Conservation (phyloP, 2,329 filamentous ascomycete species). For the Geosmithia flava region DNA sequence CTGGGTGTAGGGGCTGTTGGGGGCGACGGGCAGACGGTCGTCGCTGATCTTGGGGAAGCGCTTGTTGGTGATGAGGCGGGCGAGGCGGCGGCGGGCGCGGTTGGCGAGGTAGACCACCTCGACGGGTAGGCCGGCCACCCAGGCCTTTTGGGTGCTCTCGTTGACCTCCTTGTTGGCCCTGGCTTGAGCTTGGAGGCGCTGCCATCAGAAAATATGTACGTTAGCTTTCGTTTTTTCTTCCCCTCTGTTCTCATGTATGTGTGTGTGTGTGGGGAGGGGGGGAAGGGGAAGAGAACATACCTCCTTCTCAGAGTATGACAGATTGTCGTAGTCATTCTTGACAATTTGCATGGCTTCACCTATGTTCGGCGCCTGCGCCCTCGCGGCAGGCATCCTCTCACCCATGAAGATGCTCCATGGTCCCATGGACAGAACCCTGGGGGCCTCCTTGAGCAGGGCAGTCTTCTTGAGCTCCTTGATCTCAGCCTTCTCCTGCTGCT, state of each 20-base stretch:
- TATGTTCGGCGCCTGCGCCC: slow-evolving; percentile 1
- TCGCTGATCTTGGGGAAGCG: slow-evolving; percentile 23
- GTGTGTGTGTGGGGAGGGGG: no score
- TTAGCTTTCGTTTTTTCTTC: not conserved
- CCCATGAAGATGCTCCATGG: slow-evolving; percentile 25
- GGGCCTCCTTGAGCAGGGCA: slow-evolving; percentile 25
- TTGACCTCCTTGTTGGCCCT: slow-evolving; percentile 28
- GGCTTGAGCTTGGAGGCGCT: slow-evolving; percentile 23
- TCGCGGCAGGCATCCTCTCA: slow-evolving; percentile 13
- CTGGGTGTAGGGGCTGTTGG: slow-evolving; percentile 16
- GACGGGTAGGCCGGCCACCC: slow-evolving; percentile 31
- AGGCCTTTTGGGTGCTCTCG: slow-evolving; percentile 25
- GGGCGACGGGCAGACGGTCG: slow-evolving; percentile 30
- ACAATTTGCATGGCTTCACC: slow-evolving; percentile 12
- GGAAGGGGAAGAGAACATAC: slow-evolving; percentile 20
- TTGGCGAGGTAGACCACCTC: slow-evolving; percentile 32
- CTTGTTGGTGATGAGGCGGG: slow-evolving; percentile 17
- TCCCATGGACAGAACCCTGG: slow-evolving; percentile 15
- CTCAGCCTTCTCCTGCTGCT: slow-evolving; percentile 23
- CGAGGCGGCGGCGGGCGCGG: slow-evolving; percentile 29
- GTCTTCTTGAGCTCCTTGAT: slow-evolving; percentile 23
- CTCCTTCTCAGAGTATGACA: slow-evolving; percentile 27
- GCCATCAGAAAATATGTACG: not conserved
- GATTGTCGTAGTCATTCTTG: slow-evolving; percentile 19
- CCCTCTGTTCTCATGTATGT: no score